These are phyloP conservation scores for Kwoniella heveanensis DNA, from an alignment of 768 basidiomycete species.

Conservation along the genomic window DNA sequence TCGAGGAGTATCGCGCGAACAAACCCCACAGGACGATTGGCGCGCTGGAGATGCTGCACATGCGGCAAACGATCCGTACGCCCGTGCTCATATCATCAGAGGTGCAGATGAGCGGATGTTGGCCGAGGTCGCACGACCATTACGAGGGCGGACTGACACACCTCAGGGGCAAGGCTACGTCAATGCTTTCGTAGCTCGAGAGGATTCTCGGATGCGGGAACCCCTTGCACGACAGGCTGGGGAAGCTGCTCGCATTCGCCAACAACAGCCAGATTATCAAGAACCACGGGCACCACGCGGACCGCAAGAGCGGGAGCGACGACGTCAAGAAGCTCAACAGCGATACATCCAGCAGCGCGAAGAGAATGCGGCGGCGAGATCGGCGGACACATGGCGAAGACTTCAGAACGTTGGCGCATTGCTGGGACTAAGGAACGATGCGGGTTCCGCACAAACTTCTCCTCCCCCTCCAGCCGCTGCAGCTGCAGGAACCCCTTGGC, in stretches of 20 bases:
- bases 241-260: neutral
- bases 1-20: too few relatives aligned
- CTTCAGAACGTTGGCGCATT: conserved; percentile 22
- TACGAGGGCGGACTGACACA: neutral
- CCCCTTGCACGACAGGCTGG: neutral
- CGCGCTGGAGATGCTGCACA: too few relatives aligned
- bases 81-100: conserved; percentile 14
- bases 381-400: conserved; percentile 15
- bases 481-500: conserved; percentile 9
- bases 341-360: neutral
- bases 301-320: neutral
- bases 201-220: neutral
- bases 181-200: neutral
- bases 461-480: too few relatives aligned
- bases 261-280: neutral
- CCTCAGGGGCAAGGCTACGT: neutral
- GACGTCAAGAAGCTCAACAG: neutral
- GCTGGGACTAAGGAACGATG: conserved; percentile 17
- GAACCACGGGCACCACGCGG: too few relatives aligned
- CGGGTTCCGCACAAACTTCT: neutral
- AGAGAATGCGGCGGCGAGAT: neutral
- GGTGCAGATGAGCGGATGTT: neutral
- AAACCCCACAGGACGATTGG: too few relatives aligned
- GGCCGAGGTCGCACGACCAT: neutral
- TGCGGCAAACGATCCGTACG: neutral